Evolutionary conservation across 225 moss, liverwort and hornwort genomes (phyloP).

Genomic region (Neckera pumila): DNA sequence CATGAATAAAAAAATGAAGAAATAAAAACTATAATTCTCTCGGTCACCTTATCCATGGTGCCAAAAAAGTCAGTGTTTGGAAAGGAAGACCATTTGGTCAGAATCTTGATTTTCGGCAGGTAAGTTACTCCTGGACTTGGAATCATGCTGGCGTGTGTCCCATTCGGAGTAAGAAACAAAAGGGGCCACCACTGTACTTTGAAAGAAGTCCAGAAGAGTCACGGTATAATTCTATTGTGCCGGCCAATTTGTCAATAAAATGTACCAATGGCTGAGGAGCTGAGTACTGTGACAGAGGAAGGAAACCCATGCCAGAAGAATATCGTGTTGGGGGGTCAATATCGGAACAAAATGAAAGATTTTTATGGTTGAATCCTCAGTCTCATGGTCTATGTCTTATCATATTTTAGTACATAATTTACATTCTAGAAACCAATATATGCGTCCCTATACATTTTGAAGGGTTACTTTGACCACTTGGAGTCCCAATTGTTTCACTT

Average conservation of each 20-base stretch:
- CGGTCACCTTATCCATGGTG: neutral
- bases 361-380: neutral
- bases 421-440: no score
- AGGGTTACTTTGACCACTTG: no score
- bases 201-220: neutral
- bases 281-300: neutral
- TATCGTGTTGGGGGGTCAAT: no score
- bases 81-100: no score
- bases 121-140: neutral
- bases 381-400: neutral
- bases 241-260: no score
- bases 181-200: neutral
- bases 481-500: no score
- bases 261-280: no score
- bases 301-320: neutral
- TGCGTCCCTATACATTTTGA: no score
- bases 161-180: no score
- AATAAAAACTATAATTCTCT: neutral
- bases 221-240: no score
- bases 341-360: neutral
- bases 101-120: neutral
- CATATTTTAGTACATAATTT: no score
- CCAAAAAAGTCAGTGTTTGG: neutral
- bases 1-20: neutral
- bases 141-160: neutral